phyloP scores from a whole-genome alignment of 331 rosid species.

The Phaseolus coccineus region DNA sequence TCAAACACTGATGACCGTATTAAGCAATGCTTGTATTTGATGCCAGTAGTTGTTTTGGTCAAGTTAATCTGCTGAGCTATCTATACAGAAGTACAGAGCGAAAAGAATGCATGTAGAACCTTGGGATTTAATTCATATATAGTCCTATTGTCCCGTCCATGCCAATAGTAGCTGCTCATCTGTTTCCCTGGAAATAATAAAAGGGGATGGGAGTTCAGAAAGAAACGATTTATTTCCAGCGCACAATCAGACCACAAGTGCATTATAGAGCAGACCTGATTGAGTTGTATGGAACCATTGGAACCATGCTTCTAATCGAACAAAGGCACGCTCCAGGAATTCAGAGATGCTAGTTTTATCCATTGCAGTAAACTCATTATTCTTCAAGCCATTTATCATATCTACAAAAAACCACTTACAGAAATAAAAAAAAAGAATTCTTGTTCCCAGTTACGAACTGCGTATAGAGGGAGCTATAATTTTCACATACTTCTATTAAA shows the following conservation, averaged over 20 bases:
- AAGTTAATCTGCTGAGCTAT: neutral
- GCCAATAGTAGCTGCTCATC: conserved; percentile 87
- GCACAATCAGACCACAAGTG: conserved; percentile 11
- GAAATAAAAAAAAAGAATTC: neutral
- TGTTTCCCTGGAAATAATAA: conserved; percentile 60
- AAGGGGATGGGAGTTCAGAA: conserved; percentile 25
- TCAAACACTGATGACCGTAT: conserved; percentile 27
- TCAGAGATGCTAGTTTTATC: conserved; percentile 64
- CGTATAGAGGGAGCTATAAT: neutral
- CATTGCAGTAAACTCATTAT: conserved; percentile 59
- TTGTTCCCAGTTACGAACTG: neutral
- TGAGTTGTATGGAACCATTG: conserved; percentile 91
- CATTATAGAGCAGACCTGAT: conserved; percentile 63
- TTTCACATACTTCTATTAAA: neutral
- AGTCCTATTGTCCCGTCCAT: conserved; percentile 81
- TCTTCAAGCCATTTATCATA: conserved; percentile 69
- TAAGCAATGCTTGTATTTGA: conserved; percentile 18
- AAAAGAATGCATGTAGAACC: conserved; percentile 55
- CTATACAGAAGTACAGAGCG: neutral
- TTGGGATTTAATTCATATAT: conserved; percentile 71
- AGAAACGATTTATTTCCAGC: conserved; percentile 25
- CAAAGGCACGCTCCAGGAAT: conserved; percentile 80
- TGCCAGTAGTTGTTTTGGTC: conserved; percentile 35
- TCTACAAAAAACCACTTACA: conserved; percentile 53
- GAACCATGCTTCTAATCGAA: conserved; percentile 95